Percentiles rank a stretch among this genome's conserved stretches.
Conservation (phyloP, 2,329 filamentous ascomycete species). For the Alternaria ethzedia region DNA sequence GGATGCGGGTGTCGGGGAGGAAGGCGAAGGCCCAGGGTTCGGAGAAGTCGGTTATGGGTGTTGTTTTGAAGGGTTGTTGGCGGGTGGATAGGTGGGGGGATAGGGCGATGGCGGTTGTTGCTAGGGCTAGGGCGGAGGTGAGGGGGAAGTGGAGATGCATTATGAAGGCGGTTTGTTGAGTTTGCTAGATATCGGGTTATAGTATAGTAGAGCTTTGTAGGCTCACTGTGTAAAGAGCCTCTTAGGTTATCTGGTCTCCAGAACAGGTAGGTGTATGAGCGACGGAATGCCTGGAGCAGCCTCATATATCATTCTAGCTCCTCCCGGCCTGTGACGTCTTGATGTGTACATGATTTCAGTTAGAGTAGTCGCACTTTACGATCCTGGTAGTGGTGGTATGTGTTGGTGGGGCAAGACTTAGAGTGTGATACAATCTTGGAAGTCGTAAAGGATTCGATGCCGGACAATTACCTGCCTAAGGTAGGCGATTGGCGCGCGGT, state of each 20-base stretch:
- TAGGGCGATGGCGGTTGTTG: background rate
- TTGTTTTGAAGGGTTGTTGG: background rate
- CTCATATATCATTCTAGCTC: background rate
- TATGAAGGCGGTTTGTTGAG: too few relatives aligned
- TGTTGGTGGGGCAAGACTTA: too few relatives aligned
- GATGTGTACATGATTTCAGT: too few relatives aligned
- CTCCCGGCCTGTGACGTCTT: background rate
- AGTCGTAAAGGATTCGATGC: background rate
- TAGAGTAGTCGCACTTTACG: too few relatives aligned
- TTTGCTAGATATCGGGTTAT: background rate
- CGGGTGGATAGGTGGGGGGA: background rate
- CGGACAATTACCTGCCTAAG: background rate
- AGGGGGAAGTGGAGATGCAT: background rate
- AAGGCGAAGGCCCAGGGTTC: background rate
- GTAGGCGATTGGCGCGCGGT: background rate
- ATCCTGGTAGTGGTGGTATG: too few relatives aligned
- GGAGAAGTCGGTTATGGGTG: background rate
- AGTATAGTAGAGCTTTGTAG: background rate
- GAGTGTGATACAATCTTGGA: background rate
- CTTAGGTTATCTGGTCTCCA: background rate
- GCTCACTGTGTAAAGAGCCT: background rate
- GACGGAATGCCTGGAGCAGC: background rate
- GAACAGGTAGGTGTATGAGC: background rate
- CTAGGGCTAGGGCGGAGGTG: background rate
- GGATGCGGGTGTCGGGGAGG: background rate